Evolutionary conservation across 306 rosid species (phyloP).

Genomic region (Glycine latifolia): DNA sequence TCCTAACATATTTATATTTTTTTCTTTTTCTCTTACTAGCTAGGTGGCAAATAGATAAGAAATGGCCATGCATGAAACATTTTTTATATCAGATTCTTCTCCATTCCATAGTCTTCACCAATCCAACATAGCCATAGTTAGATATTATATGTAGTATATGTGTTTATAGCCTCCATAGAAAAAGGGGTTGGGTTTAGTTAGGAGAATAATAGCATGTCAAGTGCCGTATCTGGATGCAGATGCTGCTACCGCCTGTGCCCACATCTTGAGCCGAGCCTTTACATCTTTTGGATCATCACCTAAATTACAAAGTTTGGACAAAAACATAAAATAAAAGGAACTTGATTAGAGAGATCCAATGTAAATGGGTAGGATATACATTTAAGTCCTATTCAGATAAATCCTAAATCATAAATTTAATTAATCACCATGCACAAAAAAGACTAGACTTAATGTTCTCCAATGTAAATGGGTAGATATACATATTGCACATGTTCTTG

Average conservation of each 20-base stretch:
- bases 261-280: conserved; percentile 88
- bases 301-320: conserved; percentile 30
- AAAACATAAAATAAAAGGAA: background rate
- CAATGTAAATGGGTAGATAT: too few relatives aligned
- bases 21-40: too few relatives aligned
- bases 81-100: too few relatives aligned
- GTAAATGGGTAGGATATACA: too few relatives aligned
- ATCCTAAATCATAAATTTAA: background rate
- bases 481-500: background rate
- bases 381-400: background rate
- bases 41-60: background rate
- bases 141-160: too few relatives aligned
- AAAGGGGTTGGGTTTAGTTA: background rate
- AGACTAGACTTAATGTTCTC: too few relatives aligned
- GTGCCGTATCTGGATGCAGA: conserved; percentile 63
- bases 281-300: conserved; percentile 89
- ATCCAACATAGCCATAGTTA: too few relatives aligned
- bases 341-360: background rate
- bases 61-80: too few relatives aligned
- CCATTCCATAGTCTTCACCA: too few relatives aligned
- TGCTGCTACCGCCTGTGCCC: conserved; percentile 97
- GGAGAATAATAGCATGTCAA: conserved; percentile 36
- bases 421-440: background rate
- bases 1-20: too few relatives aligned
- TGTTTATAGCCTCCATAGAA: background rate